These are phyloP conservation scores for Fusarium sp. DNA, from an alignment of 2,329 filamentous ascomycete species.

Conservation along the genomic window DNA sequence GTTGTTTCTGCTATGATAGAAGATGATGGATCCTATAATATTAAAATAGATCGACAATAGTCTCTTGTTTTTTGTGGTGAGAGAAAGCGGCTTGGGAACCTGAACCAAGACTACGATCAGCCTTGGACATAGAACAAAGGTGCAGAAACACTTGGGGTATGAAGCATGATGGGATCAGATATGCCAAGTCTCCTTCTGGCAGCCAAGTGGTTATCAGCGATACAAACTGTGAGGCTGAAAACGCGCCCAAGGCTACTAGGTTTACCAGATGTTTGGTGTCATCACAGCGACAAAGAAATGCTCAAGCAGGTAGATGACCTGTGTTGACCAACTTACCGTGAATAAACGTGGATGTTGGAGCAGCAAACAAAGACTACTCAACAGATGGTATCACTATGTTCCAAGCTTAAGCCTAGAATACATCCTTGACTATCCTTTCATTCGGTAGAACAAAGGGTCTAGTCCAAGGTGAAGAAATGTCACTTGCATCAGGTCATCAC, in stretches of 20 bases:
- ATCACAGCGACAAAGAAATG: conserved; percentile 41
- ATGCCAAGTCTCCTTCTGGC: conserved; percentile 43
- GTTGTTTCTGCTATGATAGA: background rate
- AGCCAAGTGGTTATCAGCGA: conserved; percentile 43
- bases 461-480: conserved; percentile 54
- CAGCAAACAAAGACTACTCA: background rate
- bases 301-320: background rate
- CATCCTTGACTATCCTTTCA: conserved; percentile 3
- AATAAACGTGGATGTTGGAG: background rate
- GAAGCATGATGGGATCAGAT: conserved; percentile 34
- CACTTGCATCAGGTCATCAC: conserved; percentile 76
- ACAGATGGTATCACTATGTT: background rate
- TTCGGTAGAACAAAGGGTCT: conserved; percentile 8
- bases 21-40: background rate
- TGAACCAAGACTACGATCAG: conserved; percentile 29
- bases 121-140: background rate
- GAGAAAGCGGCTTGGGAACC: background rate
- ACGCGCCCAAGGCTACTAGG: conserved; percentile 51
- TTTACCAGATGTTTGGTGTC: conserved; percentile 58
- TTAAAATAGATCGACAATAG: background rate
- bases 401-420: background rate
- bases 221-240: conserved; percentile 26
- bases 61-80: background rate
- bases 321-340: conserved; percentile 31
- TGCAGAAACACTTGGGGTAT: background rate